phyloP scores from a whole-genome alignment of 2,329 filamentous ascomycete genomes.

The Emergomyces orientalis region DNA sequence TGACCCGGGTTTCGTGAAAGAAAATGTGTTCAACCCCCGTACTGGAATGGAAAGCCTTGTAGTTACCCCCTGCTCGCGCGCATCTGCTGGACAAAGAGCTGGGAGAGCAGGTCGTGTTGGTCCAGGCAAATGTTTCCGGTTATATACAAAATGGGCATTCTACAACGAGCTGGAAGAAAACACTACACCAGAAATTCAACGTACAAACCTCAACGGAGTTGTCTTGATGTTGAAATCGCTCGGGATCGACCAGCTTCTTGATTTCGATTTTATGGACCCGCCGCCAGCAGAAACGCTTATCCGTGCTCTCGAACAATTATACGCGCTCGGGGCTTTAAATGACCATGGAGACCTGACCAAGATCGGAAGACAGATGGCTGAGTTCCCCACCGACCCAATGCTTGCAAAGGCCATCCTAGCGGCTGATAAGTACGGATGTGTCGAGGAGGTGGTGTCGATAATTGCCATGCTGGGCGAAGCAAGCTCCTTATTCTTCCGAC shows the following conservation, averaged over 20 bases:
- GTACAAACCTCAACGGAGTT: slow-evolving; percentile 75
- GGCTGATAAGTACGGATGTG: slow-evolving; percentile 81
- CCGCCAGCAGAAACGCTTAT: slow-evolving; percentile 85
- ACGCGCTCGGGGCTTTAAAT: slow-evolving; percentile 81
- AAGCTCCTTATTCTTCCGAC: slow-evolving; percentile 81
- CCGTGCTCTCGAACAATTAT: slow-evolving; percentile 78
- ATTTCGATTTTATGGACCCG: slow-evolving; percentile 94
- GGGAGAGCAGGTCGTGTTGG: slow-evolving; percentile 88
- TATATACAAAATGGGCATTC: slow-evolving; percentile 90
- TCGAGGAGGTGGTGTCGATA: slow-evolving; percentile 84
- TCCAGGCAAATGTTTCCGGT: slow-evolving; percentile 82
- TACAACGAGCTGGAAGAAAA: slow-evolving; percentile 92
- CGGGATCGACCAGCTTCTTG: slow-evolving; percentile 82
- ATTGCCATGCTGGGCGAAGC: slow-evolving; percentile 91
- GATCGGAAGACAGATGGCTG: slow-evolving; percentile 84
- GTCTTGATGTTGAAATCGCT: slow-evolving; percentile 81
- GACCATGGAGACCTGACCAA: slow-evolving; percentile 83
- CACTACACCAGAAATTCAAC: slow-evolving; percentile 85
- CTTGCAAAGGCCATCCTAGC: slow-evolving; percentile 81
- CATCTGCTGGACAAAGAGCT: slow-evolving; percentile 84
- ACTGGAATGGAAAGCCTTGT: slow-evolving; percentile 90
- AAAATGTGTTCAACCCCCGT: slow-evolving; percentile 83
- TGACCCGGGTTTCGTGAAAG: slow-evolving; percentile 89
- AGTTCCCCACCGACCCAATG: slow-evolving; percentile 89
- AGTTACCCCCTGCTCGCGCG: slow-evolving; percentile 81